Percentiles rank a stretch among this genome's conserved stretches.
Evolutionary conservation across 202 grass and related monocot species (phyloP).

Genomic region (Bolboschoenoplectus hybrid): DNA sequence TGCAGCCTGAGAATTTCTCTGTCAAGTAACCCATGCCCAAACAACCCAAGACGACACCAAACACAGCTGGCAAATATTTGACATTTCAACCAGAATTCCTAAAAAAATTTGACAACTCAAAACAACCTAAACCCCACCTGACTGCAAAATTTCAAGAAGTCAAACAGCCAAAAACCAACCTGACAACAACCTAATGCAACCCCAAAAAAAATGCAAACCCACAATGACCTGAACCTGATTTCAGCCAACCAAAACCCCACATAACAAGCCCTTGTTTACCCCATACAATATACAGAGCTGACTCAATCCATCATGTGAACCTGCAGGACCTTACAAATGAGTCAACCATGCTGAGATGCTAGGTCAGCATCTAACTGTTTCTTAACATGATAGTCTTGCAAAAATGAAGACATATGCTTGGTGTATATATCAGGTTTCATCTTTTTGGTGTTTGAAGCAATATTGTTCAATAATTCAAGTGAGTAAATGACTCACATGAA

Average conservation of each 20-base stretch:
- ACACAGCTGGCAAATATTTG: not conserved
- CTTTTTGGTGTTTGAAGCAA: not conserved
- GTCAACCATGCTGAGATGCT: not conserved
- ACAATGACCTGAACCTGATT: not conserved
- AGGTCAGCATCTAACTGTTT: not conserved
- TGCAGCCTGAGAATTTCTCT: not conserved
- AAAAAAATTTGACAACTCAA: slow-evolving; percentile 1
- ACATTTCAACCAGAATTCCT: not conserved
- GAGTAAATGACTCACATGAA: not conserved
- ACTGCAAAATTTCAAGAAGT: no score
- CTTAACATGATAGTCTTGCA: not conserved
- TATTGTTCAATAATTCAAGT: not conserved
- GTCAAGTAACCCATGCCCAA: not conserved
- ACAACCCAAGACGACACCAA: slow-evolving; percentile 13
- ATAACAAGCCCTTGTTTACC: not conserved
- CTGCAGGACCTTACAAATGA: not conserved
- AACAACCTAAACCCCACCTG: no score
- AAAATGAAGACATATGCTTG: not conserved
- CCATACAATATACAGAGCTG: not conserved
- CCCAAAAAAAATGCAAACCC: not conserved
- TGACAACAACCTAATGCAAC: not conserved
- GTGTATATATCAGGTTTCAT: not conserved
- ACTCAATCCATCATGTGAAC: not conserved
- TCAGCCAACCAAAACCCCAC: not conserved
- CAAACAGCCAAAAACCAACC: not conserved